phyloP scores from a whole-genome alignment of 805 yeast species.

The Huiozyma naganishii region DNA sequence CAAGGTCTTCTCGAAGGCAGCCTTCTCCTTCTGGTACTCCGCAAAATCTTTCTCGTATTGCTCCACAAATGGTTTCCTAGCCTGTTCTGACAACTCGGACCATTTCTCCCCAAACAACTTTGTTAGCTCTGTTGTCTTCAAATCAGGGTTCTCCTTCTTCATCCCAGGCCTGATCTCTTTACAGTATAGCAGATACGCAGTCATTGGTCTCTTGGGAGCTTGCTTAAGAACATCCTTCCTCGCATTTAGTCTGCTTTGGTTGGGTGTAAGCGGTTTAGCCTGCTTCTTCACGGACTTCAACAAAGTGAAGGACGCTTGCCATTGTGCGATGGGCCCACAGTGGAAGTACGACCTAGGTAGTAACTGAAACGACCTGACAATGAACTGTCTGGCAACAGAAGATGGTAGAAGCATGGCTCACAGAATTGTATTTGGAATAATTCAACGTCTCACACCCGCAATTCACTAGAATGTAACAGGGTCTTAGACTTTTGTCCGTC shows the following conservation, averaged over 20 bases:
- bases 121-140: conserved; percentile 20
- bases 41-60: conserved; percentile 16
- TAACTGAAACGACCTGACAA: neutral
- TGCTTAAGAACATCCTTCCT: conserved; percentile 11
- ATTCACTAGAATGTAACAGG: too few relatives aligned
- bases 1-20: conserved; percentile 7
- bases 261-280: conserved; percentile 8
- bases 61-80: conserved; percentile 64
- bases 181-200: conserved; percentile 17
- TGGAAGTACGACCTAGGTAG: conserved; percentile 1
- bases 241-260: conserved; percentile 12
- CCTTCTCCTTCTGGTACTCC: conserved; percentile 5
- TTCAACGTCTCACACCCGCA: too few relatives aligned
- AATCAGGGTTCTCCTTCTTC: conserved; percentile 12
- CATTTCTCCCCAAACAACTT: conserved; percentile 75
- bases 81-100: conserved; percentile 61
- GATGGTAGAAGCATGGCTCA: neutral
- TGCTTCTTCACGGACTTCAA: too few relatives aligned
- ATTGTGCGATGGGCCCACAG: conserved; percentile 1
- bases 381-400: neutral
- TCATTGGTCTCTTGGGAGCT: conserved; percentile 21
- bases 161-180: conserved; percentile 10
- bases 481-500: too few relatives aligned
- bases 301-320: too few relatives aligned
- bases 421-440: too few relatives aligned